Base-by-base conservation (phyloP, 2,329 filamentous ascomycete genomes). In the Diaporthe citrichinensis region DNA sequence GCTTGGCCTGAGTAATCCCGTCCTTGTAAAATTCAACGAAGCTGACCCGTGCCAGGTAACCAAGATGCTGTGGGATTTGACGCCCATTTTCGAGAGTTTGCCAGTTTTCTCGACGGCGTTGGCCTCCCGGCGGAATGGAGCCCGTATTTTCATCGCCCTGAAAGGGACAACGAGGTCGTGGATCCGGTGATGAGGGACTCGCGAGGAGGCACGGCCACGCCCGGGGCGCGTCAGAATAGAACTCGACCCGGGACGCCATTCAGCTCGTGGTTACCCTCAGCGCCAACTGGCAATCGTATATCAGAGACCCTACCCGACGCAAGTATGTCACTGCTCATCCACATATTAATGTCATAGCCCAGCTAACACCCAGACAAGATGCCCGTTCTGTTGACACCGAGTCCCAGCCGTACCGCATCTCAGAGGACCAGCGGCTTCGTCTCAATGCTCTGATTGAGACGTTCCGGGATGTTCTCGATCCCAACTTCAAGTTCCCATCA, bases 401-500 rank as follows among this genome's bases (percentile, higher is more conserved):
- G 4, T 46, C 49, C 15, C 65, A 69, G 31, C 65, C 49, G 4
- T 55, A 69, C n/a, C 65, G 65, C 2, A n/a, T 69, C 9, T 41
- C 51, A 17, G 65, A 69, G n/a, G 65, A 69, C 4, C 65, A 69
- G 65, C 49, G 65, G 2, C 34, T 55, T 14, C 65, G 49, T 28
- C 65, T 69, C 2, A 41, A n/a, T 10, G n/a, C n/a, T 15, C 28
- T 36, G 23, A 55, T 69, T 25, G 65, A 69, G n/a, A 41, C 65
- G 1, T 69, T 69, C 51, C 65, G 65, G 1, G 65, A 69, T 6
- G n/a, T 69, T 6, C 31, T 69, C 34, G 49, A 55, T 25, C n/a
- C 49, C 8, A 55, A 20, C 49, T 85, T 82, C 76, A 80, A 80
- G 36, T 74, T 85, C 1, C 84, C 84, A 1, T 85, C 84, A 0